phyloP scores from a whole-genome alignment of 345 rosid genomes.

The Noccaea bulbosa region DNA sequence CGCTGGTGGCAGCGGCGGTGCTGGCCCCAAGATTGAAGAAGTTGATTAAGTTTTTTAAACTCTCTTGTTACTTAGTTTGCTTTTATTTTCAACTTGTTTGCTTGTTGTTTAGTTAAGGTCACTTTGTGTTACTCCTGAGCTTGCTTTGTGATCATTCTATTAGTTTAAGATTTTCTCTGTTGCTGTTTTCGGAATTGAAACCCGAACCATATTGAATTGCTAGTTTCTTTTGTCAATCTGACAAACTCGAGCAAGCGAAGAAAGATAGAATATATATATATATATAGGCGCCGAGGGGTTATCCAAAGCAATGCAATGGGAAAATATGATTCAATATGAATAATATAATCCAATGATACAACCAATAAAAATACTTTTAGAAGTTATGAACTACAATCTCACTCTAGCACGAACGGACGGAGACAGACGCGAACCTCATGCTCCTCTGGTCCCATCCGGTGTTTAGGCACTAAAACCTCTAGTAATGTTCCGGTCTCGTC shows the following conservation, averaged over 20 bases:
- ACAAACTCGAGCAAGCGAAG: too few species aligned
- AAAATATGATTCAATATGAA: constrained; percentile 29
- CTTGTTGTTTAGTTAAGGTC: not conserved
- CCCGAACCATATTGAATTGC: too few species aligned
- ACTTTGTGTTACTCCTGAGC: not conserved
- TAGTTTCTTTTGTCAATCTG: too few species aligned
- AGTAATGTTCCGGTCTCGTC: constrained; percentile 76
- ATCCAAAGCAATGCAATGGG: not conserved
- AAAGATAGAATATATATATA: too few species aligned
- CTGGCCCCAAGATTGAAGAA: constrained; percentile 75
- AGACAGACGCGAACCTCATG: constrained; percentile 89
- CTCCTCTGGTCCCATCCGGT: constrained; percentile 81
- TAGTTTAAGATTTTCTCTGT: too few species aligned
- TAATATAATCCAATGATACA: constrained; percentile 38
- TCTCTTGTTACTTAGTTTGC: not conserved
- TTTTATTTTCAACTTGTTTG: not conserved
- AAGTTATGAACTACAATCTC: constrained; percentile 25
- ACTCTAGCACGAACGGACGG: constrained; percentile 53
- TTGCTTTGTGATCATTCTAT: not conserved
- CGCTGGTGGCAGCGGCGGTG: constrained; percentile 48
- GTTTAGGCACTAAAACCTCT: constrained; percentile 82
- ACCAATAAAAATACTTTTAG: constrained; percentile 28
- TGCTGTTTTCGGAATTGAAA: not conserved
- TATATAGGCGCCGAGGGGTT: not conserved
- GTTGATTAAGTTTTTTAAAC: constrained; percentile 49